Base-by-base conservation (phyloP, 2,329 filamentous ascomycete genomes). In the Emydomyces testavorans region DNA sequence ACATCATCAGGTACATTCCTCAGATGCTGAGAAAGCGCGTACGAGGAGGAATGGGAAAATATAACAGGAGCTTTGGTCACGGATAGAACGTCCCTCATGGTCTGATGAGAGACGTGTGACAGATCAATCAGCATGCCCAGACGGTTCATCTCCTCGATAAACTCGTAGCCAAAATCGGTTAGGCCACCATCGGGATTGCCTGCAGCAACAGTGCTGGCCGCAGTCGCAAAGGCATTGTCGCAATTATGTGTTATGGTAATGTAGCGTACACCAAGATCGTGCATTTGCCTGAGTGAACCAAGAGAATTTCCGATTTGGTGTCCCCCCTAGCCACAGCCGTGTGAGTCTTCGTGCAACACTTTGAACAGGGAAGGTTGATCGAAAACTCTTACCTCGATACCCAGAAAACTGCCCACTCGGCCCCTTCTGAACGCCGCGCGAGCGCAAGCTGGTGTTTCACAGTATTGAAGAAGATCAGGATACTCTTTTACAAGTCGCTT, bases 1-100 rank as follows among this genome's bases (percentile, higher is more conserved):
- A 71, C 62, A 37, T 67, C 65, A 35, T 71, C 67, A 1, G 68
- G 66, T 1, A 67, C 67, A 40, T 71, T 68, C 1, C 69, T 61
- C 4, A 61, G 56, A 50, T 67, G 62, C 8, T 56, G 53, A 29
- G 52, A 56, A 1, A 61, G 36, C 3, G 51, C 53, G 20, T 59
- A 58, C 2, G 52, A 51, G 7, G 51, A 53, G 2, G 53, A 56
- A 42, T 59, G 58, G 4, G 51, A 56, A 45, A 58, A 59, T 20
- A 60, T 59, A 16, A 60, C 54, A 4, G 59, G 58, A 3, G 55
- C 53, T 37, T 52, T 42, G 20, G 58, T 53, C 26, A 56, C 45
- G 7, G 49, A 42, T 15, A 61, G 47, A 2, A 56, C 49, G 35
- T 58, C 53, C 21, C 55, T 49, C 58, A 60, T 60, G 4, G 54